Percentiles rank a stretch among this genome's conserved stretches.
Conservation (phyloP, 2,329 filamentous ascomycete genomes). For the Arthrobotrys sinensis region DNA sequence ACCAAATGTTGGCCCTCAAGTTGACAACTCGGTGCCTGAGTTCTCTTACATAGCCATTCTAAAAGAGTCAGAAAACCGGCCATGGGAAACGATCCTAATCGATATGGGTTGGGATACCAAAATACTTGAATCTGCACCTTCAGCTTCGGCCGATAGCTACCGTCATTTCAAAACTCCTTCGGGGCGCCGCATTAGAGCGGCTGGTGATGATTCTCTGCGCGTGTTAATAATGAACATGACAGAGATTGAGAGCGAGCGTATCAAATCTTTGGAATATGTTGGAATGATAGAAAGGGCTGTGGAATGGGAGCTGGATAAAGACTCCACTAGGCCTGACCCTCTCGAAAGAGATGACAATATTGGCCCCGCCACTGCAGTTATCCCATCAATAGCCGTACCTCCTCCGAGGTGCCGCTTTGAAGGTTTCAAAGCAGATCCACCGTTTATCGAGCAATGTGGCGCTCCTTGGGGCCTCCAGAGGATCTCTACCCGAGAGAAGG, state of each 20-base stretch:
- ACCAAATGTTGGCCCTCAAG: too few species aligned
- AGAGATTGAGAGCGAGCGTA: not conserved
- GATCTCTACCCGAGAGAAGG: conserved; percentile 8
- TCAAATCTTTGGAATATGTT: not conserved
- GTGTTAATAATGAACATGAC: not conserved
- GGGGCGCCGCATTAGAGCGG: not conserved
- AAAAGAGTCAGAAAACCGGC: conserved; percentile 17
- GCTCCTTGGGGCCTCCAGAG: conserved; percentile 32
- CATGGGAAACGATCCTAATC: conserved; percentile 26
- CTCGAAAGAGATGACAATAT: too few species aligned
- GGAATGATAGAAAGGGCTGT: not conserved
- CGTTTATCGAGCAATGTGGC: conserved; percentile 20
- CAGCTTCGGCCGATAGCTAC: not conserved
- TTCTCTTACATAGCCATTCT: conserved; percentile 20
- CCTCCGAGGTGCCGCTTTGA: not conserved
- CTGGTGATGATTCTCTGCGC: not conserved
- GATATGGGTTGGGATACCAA: conserved; percentile 25
- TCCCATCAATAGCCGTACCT: not conserved
- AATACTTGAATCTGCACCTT: not conserved
- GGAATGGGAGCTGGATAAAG: too few species aligned
- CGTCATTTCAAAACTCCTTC: not conserved
- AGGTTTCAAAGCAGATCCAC: not conserved
- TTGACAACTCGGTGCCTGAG: too few species aligned
- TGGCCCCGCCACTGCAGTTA: too few species aligned
- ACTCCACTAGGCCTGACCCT: too few species aligned